Percentiles rank a stretch among this genome's conserved stretches.
Conservation (phyloP, 306 rosid genomes). For the Quercus bicolor region DNA sequence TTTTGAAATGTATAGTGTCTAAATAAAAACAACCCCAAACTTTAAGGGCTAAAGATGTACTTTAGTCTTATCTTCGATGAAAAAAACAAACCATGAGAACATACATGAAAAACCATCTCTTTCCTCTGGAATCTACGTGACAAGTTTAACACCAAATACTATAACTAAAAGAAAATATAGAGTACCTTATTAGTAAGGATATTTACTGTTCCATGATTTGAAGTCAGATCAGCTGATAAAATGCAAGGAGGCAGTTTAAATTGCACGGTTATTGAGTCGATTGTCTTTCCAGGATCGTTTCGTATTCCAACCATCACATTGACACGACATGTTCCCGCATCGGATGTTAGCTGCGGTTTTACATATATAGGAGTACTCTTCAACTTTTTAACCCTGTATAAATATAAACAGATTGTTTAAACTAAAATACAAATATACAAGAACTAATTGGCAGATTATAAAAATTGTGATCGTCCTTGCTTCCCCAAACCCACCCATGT, state of each 20-base stretch:
- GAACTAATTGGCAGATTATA: constrained; percentile 3
- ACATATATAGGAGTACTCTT: constrained; percentile 84
- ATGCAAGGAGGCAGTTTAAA: constrained; percentile 80
- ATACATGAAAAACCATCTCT: background rate
- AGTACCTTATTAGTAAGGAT: constrained; percentile 77
- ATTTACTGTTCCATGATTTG: constrained; percentile 85
- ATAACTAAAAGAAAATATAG: background rate
- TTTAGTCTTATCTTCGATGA: background rate
- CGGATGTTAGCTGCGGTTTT: constrained; percentile 88
- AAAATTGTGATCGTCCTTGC: background rate
- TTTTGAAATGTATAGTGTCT: no score
- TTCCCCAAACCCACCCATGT: constrained; percentile 2
- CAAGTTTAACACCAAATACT: background rate
- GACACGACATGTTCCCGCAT: constrained; percentile 67
- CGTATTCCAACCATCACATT: constrained; percentile 76
- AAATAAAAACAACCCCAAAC: no score
- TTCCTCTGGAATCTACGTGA: background rate
- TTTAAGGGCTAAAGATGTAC: no score
- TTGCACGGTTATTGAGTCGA: constrained; percentile 63
- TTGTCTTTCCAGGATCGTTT: constrained; percentile 85
- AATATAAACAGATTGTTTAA: background rate
- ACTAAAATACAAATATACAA: background rate
- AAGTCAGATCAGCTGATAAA: constrained; percentile 68
- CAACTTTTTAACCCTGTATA: constrained; percentile 82
- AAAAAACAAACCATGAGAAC: background rate